Conservation (phyloP, 2,329 filamentous ascomycete species). For the Diplocarpon rosae region DNA sequence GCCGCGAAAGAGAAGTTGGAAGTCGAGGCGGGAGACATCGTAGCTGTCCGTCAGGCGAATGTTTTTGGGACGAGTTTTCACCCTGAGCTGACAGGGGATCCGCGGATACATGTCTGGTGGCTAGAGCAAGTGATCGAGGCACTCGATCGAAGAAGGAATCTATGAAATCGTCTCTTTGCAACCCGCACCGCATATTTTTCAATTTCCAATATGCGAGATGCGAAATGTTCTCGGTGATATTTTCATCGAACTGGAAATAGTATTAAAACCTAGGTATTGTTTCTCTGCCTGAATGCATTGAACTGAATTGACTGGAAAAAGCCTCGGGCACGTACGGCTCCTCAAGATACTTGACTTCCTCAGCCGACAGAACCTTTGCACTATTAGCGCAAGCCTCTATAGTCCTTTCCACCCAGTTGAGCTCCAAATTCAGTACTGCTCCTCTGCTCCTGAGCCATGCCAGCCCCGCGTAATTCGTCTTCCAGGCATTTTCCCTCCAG, state of each 20-base stretch:
- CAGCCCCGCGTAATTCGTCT: conserved; percentile 45
- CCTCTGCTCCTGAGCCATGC: conserved; percentile 39
- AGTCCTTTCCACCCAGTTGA: conserved; percentile 33
- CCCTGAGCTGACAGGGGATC: conserved; percentile 81
- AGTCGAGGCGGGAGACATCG: conserved; percentile 55
- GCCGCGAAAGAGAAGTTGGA: conserved; percentile 30
- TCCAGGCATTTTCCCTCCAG: conserved; percentile 23
- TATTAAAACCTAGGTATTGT: too few species aligned
- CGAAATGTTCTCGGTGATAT: too few species aligned
- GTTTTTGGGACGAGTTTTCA: conserved; percentile 94
- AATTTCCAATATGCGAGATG: too few species aligned
- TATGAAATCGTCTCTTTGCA: neutral
- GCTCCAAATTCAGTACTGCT: conserved; percentile 38
- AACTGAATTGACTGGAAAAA: conserved; percentile 21
- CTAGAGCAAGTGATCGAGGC: conserved; percentile 52
- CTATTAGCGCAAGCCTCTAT: conserved; percentile 27
- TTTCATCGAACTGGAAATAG: too few species aligned
- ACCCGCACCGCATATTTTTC: too few species aligned
- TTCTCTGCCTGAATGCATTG: neutral
- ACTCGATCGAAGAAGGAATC: conserved; percentile 14
- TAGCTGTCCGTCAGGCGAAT: conserved; percentile 83
- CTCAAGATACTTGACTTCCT: conserved; percentile 41
- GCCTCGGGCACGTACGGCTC: conserved; percentile 37
- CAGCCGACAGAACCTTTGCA: conserved; percentile 31
- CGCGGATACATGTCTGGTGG: conserved; percentile 92